Base-by-base conservation (phyloP, 768 basidiomycete genomes). In the Pisolithus orientalis region DNA sequence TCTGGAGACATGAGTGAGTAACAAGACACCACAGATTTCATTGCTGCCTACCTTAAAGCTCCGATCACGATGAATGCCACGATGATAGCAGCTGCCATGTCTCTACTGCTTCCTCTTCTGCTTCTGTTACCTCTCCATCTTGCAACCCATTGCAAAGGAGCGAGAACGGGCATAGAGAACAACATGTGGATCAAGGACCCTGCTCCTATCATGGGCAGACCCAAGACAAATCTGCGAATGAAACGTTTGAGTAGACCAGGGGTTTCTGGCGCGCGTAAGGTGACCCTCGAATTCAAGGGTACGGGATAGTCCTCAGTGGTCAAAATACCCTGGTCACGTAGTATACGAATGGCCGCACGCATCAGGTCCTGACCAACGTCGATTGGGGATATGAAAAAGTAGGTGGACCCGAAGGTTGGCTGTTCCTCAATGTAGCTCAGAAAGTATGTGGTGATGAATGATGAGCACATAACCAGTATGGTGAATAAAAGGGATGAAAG, bases 161-260 rank as follows among this genome's bases (percentile, higher is more conserved):
- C 80, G 44, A 87, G 72, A 51, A 85, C 65, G 24, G 82, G 85
- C 6, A 83, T 63, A 3, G 85, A 80, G 59, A 83, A 55, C 14
- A 91, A 66, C 79, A 88, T 79, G 49, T 87, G 85, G 16, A 89
- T 77, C 40, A 91, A 66, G 14, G 86, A 90, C 17, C 81, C 81
- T 39, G 85, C 87, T 9, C 89, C 88, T 11, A 92, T 77, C 52
- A 90, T 75, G 28, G 90, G 88, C 13, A 91, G 71, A 24, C 90
- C 90, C 25, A 92, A 64, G 11, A 91, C 58, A 64, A 91, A 85
- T n/a, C 88, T 82, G 39, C 78, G 80, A 49, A 86, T 55, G 57
- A 90, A 80, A 31, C 75, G 72, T 53, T 68, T 72, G 9, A 89
- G 39, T 39, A 87, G 52, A 37, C 83, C 72, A 2, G 70, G 70